Base-by-base conservation (phyloP, 176 grass and related monocot genomes). In the Oryza nivara region DNA sequence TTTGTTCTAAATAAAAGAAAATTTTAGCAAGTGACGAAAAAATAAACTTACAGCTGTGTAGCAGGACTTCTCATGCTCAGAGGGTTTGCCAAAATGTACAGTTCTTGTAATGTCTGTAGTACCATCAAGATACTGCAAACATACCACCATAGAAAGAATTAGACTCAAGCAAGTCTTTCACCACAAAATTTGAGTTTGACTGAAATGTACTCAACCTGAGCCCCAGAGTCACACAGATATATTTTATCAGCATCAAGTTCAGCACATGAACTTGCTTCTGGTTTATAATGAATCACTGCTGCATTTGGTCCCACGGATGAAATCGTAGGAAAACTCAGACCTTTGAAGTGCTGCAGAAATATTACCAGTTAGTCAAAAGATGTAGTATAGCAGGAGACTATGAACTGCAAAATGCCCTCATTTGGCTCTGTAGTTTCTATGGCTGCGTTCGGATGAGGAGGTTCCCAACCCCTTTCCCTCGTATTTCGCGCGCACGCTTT, bases 101-200 rank as follows among this genome's bases (percentile, higher is more conserved):
- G 96, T 96, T 81, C 96, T 95, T 76, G 96, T 96, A 84, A 99
- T 99, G 91, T 99, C 96, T 36, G 96, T 99, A 74, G 96, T 99
- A 63, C 96, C 96, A 82, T 99, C 96, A 63, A 96, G 66, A 86
- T 99, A 96, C 96, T 99, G 60, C 81, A 92, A 66, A 73, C 64
- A 69, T 32, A 48, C 35, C 44, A 78, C 43, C 86, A 78, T 28
- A 23, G 1, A 88, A 73, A n/a, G 66, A 56, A 81, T 20, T 80
- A 74, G 67, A 88, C 70, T 41, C 4, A 73, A 89, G 13, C 17
- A 78, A 54, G 68, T 83, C n/a, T 20, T 22, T 38, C 61, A 79
- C 83, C 28, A 73, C 14, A 71, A 86, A 63, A 36, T 36, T 78
- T 26, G 68, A 10, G 35, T 36, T 36, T 36, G 35, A 77, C 23